Conservation (phyloP, 345 rosid genomes). For the Populus davidiana region DNA sequence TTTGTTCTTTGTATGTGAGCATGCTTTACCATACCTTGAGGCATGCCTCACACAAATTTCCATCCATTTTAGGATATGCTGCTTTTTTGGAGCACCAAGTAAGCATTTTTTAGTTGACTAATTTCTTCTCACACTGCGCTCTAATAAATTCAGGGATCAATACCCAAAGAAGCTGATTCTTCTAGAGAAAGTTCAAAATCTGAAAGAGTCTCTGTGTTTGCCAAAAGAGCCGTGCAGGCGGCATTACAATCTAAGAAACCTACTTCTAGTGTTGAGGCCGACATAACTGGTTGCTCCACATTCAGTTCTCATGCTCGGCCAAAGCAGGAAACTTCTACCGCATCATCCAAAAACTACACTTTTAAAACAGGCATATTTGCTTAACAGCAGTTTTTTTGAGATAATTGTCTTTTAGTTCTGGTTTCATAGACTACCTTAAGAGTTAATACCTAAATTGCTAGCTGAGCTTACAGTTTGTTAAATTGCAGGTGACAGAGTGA, state of each 20-base stretch:
- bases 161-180: constrained; percentile 60
- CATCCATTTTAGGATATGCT: not conserved
- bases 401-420: not conserved
- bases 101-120: not conserved
- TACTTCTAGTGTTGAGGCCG: constrained; percentile 92
- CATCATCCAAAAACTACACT: constrained; percentile 75
- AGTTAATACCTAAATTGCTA: constrained; percentile 9
- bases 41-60: not conserved
- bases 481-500: constrained; percentile 86
- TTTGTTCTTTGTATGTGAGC: not conserved
- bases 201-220: constrained; percentile 61
- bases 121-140: constrained; percentile 11
- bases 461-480: constrained; percentile 10
- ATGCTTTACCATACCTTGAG: not conserved
- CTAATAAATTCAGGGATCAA: constrained; percentile 54
- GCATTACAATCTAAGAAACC: constrained; percentile 70
- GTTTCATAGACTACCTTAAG: not conserved
- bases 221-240: constrained; percentile 62
- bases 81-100: not conserved
- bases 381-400: not conserved
- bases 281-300: constrained; percentile 80
- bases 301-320: constrained; percentile 67
- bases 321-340: constrained; percentile 90
- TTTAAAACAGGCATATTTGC: constrained; percentile 68
- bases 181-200: constrained; percentile 67